Base-by-base conservation (phyloP, 345 rosid species). In the Camelina laxa region DNA sequence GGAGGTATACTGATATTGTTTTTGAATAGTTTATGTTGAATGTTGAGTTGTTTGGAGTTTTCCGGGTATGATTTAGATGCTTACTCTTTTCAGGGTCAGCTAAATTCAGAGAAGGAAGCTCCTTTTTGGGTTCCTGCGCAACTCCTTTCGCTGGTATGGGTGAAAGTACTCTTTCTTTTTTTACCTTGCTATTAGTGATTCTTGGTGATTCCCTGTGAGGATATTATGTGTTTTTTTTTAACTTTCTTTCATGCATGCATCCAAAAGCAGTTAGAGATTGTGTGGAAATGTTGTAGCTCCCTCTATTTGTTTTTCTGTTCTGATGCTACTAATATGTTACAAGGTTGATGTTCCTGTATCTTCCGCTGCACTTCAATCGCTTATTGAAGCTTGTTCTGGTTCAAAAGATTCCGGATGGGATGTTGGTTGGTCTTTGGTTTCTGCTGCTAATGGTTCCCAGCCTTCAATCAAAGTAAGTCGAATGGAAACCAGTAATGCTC, bases 391-490 rank as follows among this genome's bases (percentile, higher is more conserved):
- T 79, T 92, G 95, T 77, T 84, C 82, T 20, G 86, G 93, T 69
- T 82, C 86, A 42, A 47, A 63, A 47, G 92, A 87, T 70, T 86
- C 87, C 64, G 91, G 86, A 69, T 95, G 97, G 97, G 97, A 95
- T 83, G 74, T 87, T 68, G 99, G 99, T 72, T 92, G 99, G 99
- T 95, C 97, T 67, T 67, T 92, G 69, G 89, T 88, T 53, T 82
- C 91, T 16, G 73, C 81, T 21, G 83, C 79, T 59, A 79, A 66
- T 60, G 81, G 49, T 78, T 67, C 84, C 49, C 87, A 79, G 79
- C 73, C 83, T 51, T 68, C 74, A 12, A 21, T 48, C 58, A 83
- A 72, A 49, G 80, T 70, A 68, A 60, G 75, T 74, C 72, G 33
- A 69, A 80, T 68, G 10, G 80, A 80, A 85, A 88, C 72, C 22